These are phyloP conservation scores for Pyrenopolyporus hunteri DNA, from an alignment of 495 filamentous ascomycete genomes.

Conservation along the genomic window DNA sequence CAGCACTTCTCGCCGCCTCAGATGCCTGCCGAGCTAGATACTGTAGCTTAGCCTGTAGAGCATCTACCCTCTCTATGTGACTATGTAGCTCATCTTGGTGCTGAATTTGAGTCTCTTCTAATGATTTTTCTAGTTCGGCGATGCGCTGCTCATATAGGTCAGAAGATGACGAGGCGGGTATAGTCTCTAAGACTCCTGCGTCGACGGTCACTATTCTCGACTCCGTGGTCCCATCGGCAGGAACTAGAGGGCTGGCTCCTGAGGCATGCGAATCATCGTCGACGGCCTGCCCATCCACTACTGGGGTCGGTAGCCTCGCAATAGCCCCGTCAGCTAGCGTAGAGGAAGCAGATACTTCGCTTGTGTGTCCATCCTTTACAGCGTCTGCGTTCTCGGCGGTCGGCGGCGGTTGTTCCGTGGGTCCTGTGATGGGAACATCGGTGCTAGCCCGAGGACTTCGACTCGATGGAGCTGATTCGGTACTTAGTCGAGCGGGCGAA, in stretches of 20 bases:
- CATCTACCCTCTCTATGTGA: slow-evolving; percentile 90
- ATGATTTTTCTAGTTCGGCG: slow-evolving; percentile 59
- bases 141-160: slow-evolving; percentile 47
- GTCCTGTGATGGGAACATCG: slow-evolving; percentile 10
- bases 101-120: slow-evolving; percentile 64
- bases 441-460: slow-evolving; percentile 39
- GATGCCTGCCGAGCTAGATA: slow-evolving; percentile 82
- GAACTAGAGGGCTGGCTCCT: slow-evolving; percentile 4
- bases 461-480: slow-evolving; percentile 24
- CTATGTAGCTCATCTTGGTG: slow-evolving; percentile 80
- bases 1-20: slow-evolving; percentile 70
- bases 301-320: slow-evolving; percentile 1
- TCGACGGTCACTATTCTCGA: slow-evolving; percentile 4
- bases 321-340: neutral
- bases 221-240: slow-evolving; percentile 6
- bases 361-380: neutral
- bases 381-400: neutral
- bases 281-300: neutral
- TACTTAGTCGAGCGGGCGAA: slow-evolving; percentile 30
- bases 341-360: neutral
- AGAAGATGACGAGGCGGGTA: slow-evolving; percentile 3
- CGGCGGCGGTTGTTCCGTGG: neutral
- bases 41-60: slow-evolving; percentile 85
- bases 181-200: neutral
- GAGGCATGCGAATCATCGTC: neutral